Conservation (phyloP, 106 monocot species). For the Dactylorhiza incarnata region DNA sequence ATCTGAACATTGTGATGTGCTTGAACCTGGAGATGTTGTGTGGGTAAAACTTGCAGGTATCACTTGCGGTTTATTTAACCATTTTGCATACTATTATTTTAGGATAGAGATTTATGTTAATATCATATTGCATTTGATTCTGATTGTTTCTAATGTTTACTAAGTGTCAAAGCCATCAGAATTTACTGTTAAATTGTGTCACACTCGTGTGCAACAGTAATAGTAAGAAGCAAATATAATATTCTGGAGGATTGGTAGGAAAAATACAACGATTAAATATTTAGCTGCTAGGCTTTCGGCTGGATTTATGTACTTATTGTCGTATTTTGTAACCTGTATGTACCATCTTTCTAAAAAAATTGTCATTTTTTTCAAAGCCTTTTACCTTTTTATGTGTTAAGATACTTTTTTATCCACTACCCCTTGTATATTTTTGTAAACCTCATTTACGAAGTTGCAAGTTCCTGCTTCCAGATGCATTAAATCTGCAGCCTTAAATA, state of each 20-base stretch:
- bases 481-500: background rate
- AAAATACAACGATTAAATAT: background rate
- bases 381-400: background rate
- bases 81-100: no score
- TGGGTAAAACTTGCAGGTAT: constrained; percentile 91
- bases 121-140: no score
- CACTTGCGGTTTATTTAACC: no score
- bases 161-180: no score
- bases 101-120: no score
- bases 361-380: background rate
- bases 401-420: background rate
- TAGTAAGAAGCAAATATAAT: no score
- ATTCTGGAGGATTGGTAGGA: background rate
- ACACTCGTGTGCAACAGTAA: no score
- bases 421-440: background rate
- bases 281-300: background rate
- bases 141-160: no score
- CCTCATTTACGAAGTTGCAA: background rate
- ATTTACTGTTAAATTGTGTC: no score
- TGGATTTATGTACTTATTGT: background rate
- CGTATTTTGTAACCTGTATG: background rate
- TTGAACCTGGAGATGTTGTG: constrained; percentile 73
- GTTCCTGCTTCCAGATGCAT: background rate
- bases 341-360: background rate
- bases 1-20: constrained; percentile 54